Conservation (phyloP, 2,329 filamentous ascomycete genomes). For the Penicillium sp. region DNA sequence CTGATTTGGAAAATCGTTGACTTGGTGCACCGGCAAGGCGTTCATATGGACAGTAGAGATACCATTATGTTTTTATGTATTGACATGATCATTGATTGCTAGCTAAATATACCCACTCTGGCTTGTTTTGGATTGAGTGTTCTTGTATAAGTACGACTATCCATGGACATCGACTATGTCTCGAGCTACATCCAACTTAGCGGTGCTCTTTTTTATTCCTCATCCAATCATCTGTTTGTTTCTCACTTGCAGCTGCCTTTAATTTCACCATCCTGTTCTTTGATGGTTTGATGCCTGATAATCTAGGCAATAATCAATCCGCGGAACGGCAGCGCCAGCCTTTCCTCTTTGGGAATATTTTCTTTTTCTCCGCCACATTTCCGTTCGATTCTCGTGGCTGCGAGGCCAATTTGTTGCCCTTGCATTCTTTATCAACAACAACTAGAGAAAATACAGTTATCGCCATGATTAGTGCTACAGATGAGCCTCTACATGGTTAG, state of each 20-base stretch:
- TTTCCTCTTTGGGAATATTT: slow-evolving; percentile 37
- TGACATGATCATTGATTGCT: not conserved
- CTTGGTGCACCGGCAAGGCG: slow-evolving; percentile 10
- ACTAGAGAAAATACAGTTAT: not conserved
- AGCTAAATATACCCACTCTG: slow-evolving; percentile 2
- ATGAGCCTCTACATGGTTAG: slow-evolving; percentile 41
- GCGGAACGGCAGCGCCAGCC: slow-evolving; percentile 27
- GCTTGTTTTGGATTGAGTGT: not conserved
- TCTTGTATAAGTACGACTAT: not conserved
- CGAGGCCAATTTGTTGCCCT: slow-evolving; percentile 2
- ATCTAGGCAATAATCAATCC: slow-evolving; percentile 21
- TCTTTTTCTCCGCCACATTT: slow-evolving; percentile 15
- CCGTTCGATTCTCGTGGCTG: not conserved
- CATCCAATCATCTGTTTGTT: not conserved
- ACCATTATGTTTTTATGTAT: not conserved
- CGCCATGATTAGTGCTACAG: slow-evolving; percentile 36
- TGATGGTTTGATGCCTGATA: slow-evolving; percentile 5
- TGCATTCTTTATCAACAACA: not conserved
- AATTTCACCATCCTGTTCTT: not conserved
- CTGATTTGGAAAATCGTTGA: slow-evolving; percentile 32
- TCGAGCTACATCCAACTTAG: not conserved
- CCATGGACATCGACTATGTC: not conserved
- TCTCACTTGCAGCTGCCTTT: not conserved
- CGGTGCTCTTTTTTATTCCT: too few relatives aligned
- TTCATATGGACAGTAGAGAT: slow-evolving; percentile 15